Evolutionary conservation across 805 yeast genomes (phyloP).

Genomic region (Blastobotrys parvus): DNA sequence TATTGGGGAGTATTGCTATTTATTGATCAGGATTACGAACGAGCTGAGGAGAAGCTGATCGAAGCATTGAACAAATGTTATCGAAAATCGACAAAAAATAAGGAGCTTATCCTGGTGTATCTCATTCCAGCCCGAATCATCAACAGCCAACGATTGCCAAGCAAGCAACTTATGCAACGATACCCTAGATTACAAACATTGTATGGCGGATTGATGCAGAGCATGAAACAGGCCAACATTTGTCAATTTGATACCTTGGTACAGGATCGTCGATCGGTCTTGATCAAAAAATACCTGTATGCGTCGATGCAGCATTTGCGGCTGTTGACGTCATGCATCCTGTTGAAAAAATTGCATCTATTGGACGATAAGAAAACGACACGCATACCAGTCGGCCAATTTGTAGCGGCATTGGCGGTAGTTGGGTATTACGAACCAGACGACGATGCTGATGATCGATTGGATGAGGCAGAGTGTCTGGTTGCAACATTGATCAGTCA

Average conservation of each 20-base stretch:
- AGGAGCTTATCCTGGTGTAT: slow-evolving; percentile 44
- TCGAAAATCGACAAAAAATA: slow-evolving; percentile 23
- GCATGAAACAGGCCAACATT: slow-evolving; percentile 50
- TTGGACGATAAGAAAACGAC: slow-evolving; percentile 22
- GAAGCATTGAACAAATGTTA: slow-evolving; percentile 38
- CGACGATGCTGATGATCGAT: slow-evolving; percentile 15
- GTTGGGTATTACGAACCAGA: slow-evolving; percentile 15
- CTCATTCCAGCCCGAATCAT: slow-evolving; percentile 58
- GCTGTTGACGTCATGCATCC: slow-evolving; percentile 40
- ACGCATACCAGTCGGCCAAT: slow-evolving; percentile 33
- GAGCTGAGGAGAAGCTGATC: slow-evolving; percentile 44
- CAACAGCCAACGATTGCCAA: slow-evolving; percentile 21
- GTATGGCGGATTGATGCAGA: slow-evolving; percentile 41
- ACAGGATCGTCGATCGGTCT: slow-evolving; percentile 36
- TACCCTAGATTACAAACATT: slow-evolving; percentile 36
- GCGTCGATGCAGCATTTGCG: slow-evolving; percentile 47
- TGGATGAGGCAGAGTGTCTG: slow-evolving; percentile 59
- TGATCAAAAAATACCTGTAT: slow-evolving; percentile 54
- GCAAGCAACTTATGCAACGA: slow-evolving; percentile 39
- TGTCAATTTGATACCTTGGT: slow-evolving; percentile 40
- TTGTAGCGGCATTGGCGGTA: slow-evolving; percentile 37
- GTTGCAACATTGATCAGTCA: slow-evolving; percentile 56
- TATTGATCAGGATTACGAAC: slow-evolving; percentile 51
- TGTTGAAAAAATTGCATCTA: slow-evolving; percentile 37
- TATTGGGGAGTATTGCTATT: slow-evolving; percentile 60